Evolutionary conservation across 2,329 filamentous ascomycete genomes (phyloP).

Genomic region (Fusarium phyllophilum): DNA sequence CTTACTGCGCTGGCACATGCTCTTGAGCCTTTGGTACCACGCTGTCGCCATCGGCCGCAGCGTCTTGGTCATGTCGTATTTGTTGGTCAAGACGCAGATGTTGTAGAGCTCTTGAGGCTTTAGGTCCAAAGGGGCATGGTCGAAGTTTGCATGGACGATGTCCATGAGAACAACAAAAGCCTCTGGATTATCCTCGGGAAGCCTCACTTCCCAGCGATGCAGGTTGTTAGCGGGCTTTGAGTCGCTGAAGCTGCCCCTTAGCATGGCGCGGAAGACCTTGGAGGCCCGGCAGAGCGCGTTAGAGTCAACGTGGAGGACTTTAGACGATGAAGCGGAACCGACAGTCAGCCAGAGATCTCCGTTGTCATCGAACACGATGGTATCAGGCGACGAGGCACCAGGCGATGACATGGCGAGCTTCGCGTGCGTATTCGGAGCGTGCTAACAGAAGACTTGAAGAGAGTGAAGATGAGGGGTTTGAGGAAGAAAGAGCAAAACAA

Average conservation of each 20-base stretch:
- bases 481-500: neutral
- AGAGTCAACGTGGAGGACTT: neutral
- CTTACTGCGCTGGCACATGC: no score
- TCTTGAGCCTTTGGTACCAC: neutral
- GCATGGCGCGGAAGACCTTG: neutral
- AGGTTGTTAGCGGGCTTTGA: neutral
- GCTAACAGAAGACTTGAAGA: neutral
- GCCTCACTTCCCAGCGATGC: neutral
- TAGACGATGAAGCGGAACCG: neutral
- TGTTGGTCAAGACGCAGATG: constrained; percentile 1
- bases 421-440: neutral
- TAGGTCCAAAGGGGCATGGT: neutral
- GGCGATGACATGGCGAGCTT: neutral
- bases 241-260: neutral
- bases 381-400: neutral
- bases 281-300: neutral
- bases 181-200: neutral
- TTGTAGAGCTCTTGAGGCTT: neutral
- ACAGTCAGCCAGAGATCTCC: neutral
- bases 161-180: neutral
- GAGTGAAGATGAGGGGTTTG: neutral
- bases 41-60: neutral
- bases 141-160: neutral
- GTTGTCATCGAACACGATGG: neutral
- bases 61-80: neutral